Conservation (phyloP, 1,284 basidiomycete genomes). For the Rhodofomes roseus region DNA sequence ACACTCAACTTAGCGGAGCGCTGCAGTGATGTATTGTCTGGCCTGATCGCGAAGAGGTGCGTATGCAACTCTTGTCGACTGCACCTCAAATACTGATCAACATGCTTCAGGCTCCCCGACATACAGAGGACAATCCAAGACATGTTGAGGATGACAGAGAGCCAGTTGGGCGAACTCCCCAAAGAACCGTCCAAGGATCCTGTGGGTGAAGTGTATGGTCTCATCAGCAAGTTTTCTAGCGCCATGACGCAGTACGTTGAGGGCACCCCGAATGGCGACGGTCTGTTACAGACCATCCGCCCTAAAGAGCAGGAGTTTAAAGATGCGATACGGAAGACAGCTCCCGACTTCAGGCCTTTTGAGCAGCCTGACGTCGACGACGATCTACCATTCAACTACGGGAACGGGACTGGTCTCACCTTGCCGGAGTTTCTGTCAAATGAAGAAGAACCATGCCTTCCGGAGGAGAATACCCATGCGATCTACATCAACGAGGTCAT, state of each 20-base stretch:
- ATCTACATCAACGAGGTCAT: conserved; percentile 61
- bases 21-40: conserved; percentile 32
- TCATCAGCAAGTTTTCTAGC: conserved; percentile 43
- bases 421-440: conserved; percentile 38
- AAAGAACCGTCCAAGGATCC: conserved; percentile 51
- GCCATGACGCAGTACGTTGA: conserved; percentile 44
- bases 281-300: conserved; percentile 52
- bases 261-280: conserved; percentile 46
- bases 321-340: conserved; percentile 43
- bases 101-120: conserved; percentile 49
- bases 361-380: conserved; percentile 5
- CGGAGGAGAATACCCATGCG: conserved; percentile 8
- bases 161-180: conserved; percentile 40
- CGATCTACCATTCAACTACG: conserved; percentile 8
- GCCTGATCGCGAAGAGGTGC: conserved; percentile 40
- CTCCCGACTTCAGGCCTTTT: conserved; percentile 44
- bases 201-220: conserved; percentile 45
- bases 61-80: background rate
- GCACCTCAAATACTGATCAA: background rate
- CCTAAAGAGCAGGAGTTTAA: conserved; percentile 47
- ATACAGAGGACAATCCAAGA: conserved; percentile 50
- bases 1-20: conserved; percentile 47
- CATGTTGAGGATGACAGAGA: conserved; percentile 39
- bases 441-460: conserved; percentile 26
- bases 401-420: background rate